Evolutionary conservation across 176 grass and related monocot genomes (phyloP), one percentile per base, ranked within the genome.

Genomic region (Aechmea fasciata): DNA sequence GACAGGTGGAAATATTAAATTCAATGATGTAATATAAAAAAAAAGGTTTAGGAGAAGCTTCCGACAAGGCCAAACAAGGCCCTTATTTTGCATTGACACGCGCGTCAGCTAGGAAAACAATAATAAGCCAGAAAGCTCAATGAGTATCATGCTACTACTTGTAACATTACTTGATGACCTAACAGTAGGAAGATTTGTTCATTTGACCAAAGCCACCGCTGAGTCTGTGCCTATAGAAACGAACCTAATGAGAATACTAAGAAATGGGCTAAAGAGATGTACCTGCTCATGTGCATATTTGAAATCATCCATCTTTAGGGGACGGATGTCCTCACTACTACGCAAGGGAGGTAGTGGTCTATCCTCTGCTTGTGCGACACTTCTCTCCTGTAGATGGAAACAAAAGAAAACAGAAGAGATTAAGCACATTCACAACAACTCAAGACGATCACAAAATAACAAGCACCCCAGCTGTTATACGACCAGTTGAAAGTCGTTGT

Each of bases 271-370:
- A 22, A 51, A 23, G 67, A 63, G 33, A 67, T 70, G 50, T 66
- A 97, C 94, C 89, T 97, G 89, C 19, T 97, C 94, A 72, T 97
- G 94, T 52, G 94, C 84, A 71, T 85, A 79, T 73, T 83, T 90
- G 50, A 97, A 85, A 75, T 97, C 94, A 63, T 78, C 74, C 70
- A 80, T 75, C 64, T 78, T 90, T 26, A 97, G 74, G 49, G 87
- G 8, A 9, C 89, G 94, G 15, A 93, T 69, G 33, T 97, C 89
- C 72, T 78, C 65, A 54, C 89, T 85, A 61, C 68, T 76, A 66
- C 76, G 74, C 28, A 81, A 82, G 49, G 78, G 76, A 25, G 94
- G 94, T 53, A 77, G 26, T 3, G 86, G 75, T 64, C 66, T 87
- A 59, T 82, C 80, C 65, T 90, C 89, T 73, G 84, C 79, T 83